Conservation (phyloP, 1,284 basidiomycete species). For the Ganoderma resinaceum region DNA sequence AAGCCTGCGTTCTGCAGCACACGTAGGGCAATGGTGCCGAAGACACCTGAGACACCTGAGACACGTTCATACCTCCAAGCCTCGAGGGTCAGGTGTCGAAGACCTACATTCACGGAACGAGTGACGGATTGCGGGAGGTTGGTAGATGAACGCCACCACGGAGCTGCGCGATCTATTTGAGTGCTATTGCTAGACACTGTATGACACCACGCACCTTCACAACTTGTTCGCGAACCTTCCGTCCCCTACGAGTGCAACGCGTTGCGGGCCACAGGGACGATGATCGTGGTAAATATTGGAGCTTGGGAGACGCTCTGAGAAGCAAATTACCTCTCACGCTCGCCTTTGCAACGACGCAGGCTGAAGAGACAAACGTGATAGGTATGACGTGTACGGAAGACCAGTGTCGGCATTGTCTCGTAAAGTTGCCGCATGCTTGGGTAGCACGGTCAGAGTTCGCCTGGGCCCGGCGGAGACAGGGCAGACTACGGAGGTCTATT, state of each 20-base stretch:
- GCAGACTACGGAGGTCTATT: constrained; percentile 25
- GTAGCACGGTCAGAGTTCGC: constrained; percentile 8
- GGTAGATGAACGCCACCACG: constrained; percentile 16
- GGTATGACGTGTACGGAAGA: background rate
- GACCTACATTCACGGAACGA: background rate
- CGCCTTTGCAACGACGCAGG: background rate
- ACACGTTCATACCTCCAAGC: background rate
- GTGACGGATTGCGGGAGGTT: background rate
- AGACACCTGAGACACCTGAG: background rate
- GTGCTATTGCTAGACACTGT: background rate
- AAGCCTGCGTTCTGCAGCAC: background rate
- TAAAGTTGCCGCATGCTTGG: constrained; percentile 11
- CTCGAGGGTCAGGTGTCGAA: background rate
- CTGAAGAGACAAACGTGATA: background rate
- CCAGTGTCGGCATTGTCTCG: constrained; percentile 15
- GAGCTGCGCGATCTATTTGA: constrained; percentile 14
- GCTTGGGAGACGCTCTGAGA: background rate
- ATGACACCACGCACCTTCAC: background rate
- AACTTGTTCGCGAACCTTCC: background rate
- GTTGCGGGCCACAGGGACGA: background rate
- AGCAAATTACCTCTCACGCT: background rate
- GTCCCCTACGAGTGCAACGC: background rate
- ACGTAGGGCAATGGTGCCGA: background rate
- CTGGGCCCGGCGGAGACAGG: constrained; percentile 26
- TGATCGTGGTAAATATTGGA: background rate